Base-by-base conservation (phyloP, 1,284 basidiomycete species). In the Tilletia walkeri region DNA sequence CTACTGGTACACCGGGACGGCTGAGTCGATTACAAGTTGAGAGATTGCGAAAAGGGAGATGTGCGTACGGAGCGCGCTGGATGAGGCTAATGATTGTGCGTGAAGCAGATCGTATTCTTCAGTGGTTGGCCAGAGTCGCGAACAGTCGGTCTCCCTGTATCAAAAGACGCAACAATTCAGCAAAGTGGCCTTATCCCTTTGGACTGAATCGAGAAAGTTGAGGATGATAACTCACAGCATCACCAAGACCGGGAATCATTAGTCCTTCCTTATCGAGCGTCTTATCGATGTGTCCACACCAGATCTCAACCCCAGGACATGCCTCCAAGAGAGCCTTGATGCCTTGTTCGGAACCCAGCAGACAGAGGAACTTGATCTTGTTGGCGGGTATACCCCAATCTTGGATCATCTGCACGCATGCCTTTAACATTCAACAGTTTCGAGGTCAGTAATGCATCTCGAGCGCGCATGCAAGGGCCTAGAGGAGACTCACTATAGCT, bases 251-350 rank as follows among this genome's bases (percentile, higher is more conserved):
- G 6, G 80, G 80, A 63, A 82, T 45, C 53, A 82, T 80, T 56
- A 77, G 70, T 12, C 80, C 80, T 71, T 77, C 75, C 2, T 76
- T 75, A 61, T 70, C 75, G 48, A 82, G 70, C 61, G 77, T 71
- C 18, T 77, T 73, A 71, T 82, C 80, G 9, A 82, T 72, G 75
- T 71, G 5, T 78, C 80, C 4, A 76, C 70, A 54, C 76, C 73
- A 79, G 14, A 92, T 92, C 87, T 95, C 91, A 18, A 98, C 87
- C 2, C 89, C 90, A 0, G 94, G 94, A 83, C 89, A 91, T 72
- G 88, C 88, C 0, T 78, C 73, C 53, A 88, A 86, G 10, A 98
- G 89, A 70, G 89, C 86, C 63, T 88, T 84, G 49, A 97, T 84
- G 20, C 95, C 95, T 39, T 87, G 85, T 80, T 90, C 86, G 2